Evolutionary conservation across 148 eudicot species (phyloP).

Genomic region (Nepenthes gracilis): DNA sequence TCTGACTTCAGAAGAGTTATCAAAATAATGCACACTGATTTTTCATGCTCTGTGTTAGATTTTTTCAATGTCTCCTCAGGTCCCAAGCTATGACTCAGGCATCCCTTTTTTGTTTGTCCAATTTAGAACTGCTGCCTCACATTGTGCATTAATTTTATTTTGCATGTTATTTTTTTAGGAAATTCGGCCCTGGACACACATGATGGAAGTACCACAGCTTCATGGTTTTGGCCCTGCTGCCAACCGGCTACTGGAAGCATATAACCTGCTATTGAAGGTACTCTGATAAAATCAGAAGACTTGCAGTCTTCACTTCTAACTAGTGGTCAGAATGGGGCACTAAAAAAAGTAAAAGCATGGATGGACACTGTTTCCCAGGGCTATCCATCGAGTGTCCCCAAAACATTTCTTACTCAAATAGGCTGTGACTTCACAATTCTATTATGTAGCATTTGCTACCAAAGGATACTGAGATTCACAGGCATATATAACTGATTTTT

Average conservation of each 20-base stretch:
- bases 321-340: not conserved
- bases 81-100: not conserved
- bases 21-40: too few species aligned
- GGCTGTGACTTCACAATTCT: too few species aligned
- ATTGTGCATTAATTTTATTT: too few species aligned
- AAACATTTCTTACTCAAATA: too few species aligned
- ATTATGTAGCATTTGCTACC: not conserved
- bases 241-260: constrained; percentile 85
- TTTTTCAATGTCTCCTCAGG: not conserved
- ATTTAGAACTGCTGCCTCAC: too few species aligned
- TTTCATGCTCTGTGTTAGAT: too few species aligned
- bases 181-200: constrained; percentile 98
- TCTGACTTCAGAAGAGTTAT: too few species aligned
- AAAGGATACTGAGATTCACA: not conserved
- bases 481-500: not conserved
- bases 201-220: constrained; percentile 99
- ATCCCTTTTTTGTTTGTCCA: too few species aligned
- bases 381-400: too few species aligned
- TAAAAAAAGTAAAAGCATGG: not conserved
- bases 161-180: constrained; percentile 31
- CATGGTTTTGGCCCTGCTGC: constrained; percentile 99
- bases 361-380: too few species aligned
- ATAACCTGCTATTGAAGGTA: constrained; percentile 96
- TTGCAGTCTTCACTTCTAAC: not conserved
- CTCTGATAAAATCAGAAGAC: not conserved